Evolutionary conservation across 768 basidiomycete species (phyloP), one percentile per base, ranked within the genome.

Genomic region (Suillus placidus): DNA sequence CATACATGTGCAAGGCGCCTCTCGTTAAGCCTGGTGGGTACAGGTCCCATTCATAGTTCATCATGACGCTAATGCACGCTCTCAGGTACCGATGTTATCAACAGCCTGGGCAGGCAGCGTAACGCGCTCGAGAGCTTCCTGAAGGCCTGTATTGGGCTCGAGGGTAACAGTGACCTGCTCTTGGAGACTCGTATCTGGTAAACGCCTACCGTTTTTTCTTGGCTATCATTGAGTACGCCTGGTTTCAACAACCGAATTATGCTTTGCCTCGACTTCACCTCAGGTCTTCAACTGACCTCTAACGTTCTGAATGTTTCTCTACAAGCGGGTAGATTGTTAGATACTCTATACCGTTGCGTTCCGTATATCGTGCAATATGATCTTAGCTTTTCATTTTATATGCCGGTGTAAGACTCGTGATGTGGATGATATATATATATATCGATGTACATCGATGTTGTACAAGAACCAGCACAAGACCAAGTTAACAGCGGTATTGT

Each of bases 1-100:
- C 90, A 51, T 98, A 96, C 85, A 97, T 98, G 95, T 89, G 97
- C 81, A 97, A 97, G 85, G 95, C 95, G 0, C 94, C 95, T n/a
- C 87, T 96, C 73, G 95, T 96, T 80, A 96, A 96, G 83, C 93
- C 92, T 71, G 92, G 89, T 85, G 72, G 65, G 83, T 70, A 37
- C 12, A 3, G 16, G 55, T 23, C 51, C 35, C 26, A 34, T 45
- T 54, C 57, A 30, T 14, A 32, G 26, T 37, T 14, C 4, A 23
- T 16, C 40, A 26, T 64, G 18, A 35, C 4, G 18, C 49, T 71
- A 12, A 70, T 47, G 35, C 4, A 40, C 13, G 10, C 6, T 62
- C 55, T 10, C 61, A 80, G 91, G 93, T 63, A 91, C 91, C 43
- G 93, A 93, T 71, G 95, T 98, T 71, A 91, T 99, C 79, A 99